Evolutionary conservation across 805 yeast species (phyloP), one percentile per base, ranked within the genome.

Genomic region (Saccharomycopsis sp.): DNA sequence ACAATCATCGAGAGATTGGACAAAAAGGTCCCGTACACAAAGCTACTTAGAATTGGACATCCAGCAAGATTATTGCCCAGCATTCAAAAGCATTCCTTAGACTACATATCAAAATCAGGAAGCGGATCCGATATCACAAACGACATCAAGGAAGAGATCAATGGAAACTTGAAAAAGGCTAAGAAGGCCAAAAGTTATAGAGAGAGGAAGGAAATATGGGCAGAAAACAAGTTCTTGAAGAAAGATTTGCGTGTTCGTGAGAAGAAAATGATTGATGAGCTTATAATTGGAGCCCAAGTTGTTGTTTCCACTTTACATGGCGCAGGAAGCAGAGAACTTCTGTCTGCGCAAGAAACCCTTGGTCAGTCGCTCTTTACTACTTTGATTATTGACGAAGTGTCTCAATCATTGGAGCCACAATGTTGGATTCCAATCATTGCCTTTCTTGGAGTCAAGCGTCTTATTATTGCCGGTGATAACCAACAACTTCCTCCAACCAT

Each of bases 391-490:
- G 99, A 93, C 72, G 99, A 93, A 70, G 97, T 93, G 0, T 90
- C 97, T 0, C 99, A 93, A 70, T 80, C 97, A 9, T 72, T 93
- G 57, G 97, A 93, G 67, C 96, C 97, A 1, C 96, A 93, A 64
- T 91, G 97, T 66, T 92, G 97, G 97, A 91, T 93, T 23, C 97
- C 99, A 0, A 61, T 94, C 3, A 76, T 90, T 2, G 79, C 80
- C 44, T 93, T 88, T 65, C 71, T 78, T 14, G 78, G 82, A 7
- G 70, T 82, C 49, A 76, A 77, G 41, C 78, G 84, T 56, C 69
- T 93, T 23, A 81, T 93, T 1, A 78, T 93, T 23, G 97, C 98
- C 0, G 99, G 99, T 56, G 99, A 93, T 68, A 87, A 92, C 67
- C 83, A 83, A 72, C 99, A 93, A 70, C 74, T 93, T 35, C 93